A percentile compares a stretch with the other conserved stretches of the same genome.
Evolutionary conservation across 345 rosid species (phyloP).

Genomic region (Eucalyptus leucophloia): DNA sequence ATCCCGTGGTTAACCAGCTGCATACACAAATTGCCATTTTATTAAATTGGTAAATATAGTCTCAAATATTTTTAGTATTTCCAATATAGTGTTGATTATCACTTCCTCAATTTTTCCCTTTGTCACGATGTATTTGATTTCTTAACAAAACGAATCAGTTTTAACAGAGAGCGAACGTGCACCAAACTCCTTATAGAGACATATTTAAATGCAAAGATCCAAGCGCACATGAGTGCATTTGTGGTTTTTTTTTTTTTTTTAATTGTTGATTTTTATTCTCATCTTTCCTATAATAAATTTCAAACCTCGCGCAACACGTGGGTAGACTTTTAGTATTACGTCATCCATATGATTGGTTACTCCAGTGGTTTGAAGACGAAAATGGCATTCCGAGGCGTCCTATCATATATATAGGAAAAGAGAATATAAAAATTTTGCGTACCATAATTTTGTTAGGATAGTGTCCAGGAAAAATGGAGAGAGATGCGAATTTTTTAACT

Average conservation of each 20-base stretch:
- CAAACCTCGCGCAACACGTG: background rate
- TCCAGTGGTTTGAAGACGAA: background rate
- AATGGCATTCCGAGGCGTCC: background rate
- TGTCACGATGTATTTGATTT: background rate
- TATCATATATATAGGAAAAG: background rate
- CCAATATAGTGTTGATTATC: background rate
- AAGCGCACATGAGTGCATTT: background rate
- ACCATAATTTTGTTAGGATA: too few species aligned
- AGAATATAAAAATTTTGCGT: background rate
- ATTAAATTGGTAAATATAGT: background rate
- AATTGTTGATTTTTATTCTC: background rate
- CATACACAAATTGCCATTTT: background rate
- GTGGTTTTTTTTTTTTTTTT: too few species aligned
- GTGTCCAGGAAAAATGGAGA: too few species aligned
- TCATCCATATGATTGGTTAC: background rate
- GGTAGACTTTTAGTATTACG: background rate
- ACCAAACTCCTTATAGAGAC: background rate
- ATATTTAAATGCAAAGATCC: background rate
- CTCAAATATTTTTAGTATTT: background rate
- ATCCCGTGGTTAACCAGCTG: conserved; percentile 5
- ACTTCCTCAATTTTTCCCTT: background rate
- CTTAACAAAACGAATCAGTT: background rate
- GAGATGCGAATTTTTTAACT: background rate
- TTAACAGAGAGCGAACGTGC: background rate
- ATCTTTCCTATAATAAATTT: background rate